Base-by-base conservation (phyloP, 2,329 filamentous ascomycete species). In the Lecanicillium sp. region DNA sequence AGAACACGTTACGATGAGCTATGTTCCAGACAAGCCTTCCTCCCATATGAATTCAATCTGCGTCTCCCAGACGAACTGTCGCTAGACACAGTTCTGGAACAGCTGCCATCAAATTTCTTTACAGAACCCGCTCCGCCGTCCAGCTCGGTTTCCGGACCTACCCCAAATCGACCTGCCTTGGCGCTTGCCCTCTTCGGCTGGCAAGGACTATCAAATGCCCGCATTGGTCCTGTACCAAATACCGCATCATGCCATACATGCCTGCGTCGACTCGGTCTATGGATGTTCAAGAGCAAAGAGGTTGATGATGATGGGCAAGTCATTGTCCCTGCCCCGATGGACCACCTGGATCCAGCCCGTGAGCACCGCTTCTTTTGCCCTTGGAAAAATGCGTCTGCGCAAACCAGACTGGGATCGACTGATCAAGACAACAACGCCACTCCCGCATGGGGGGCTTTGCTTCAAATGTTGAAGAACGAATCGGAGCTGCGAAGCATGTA, bases 321-420 rank as follows among this genome's bases (percentile, higher is more conserved):
- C 9, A 58, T 80, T 9, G 67, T 73, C 4, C 71, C 73, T 2
- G 73, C 79, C 3, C 72, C 74, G 2, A 80, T 84, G 70, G 73
- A 76, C 47, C 67, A 75, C 40, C 68, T 92, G 2, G 80, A 90
- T 51, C 77, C 79, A 4, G 61, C 81, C 2, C 70, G 71, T 5
- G 83, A 89, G 56, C 85, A 92, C 57, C 77, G 86, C 44, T 84
- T 86, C 52, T 92, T 89, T 53, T 92, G 85, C 48, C 85, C 85
- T 1, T 92, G 85, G 85, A 71, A 81, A 43, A 85, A 79, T 48
- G 59, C 75, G 3, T 51, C 63, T 9, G 71, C 76, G 2, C 84
- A 89, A 54, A 77, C 64, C 54, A 44, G 54, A 41, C 41, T 51
- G 37, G 45, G 56, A 52, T 39, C 55, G 25, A 25, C 7, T 25